Evolutionary conservation across 352 stramenopile genomes (phyloP).

Genomic region (Phytophthora citricola): DNA sequence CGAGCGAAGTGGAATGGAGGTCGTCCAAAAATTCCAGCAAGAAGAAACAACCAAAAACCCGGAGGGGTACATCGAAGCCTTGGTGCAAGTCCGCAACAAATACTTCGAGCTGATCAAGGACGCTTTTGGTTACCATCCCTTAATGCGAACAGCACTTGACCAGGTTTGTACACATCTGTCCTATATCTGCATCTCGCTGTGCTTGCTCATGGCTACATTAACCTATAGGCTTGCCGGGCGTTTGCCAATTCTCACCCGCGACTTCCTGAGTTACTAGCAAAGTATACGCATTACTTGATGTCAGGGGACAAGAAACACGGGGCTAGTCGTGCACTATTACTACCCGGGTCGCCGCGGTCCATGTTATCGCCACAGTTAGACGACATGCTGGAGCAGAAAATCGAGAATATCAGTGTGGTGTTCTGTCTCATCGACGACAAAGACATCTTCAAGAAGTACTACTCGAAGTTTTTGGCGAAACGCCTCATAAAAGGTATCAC

Average conservation of each 20-base stretch:
- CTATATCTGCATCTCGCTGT: neutral
- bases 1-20: constrained; percentile 75
- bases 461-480: constrained; percentile 86
- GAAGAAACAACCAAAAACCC: constrained; percentile 83
- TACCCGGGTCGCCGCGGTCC: constrained; percentile 31
- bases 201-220: neutral
- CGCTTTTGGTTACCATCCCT: constrained; percentile 80
- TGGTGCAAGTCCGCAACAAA: constrained; percentile 85
- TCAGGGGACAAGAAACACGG: constrained; percentile 66
- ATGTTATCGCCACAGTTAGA: constrained; percentile 37
- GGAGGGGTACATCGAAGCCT: constrained; percentile 85
- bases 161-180: constrained; percentile 49
- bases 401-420: constrained; percentile 83
- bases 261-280: constrained; percentile 81
- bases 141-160: constrained; percentile 86
- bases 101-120: constrained; percentile 88
- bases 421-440: constrained; percentile 92
- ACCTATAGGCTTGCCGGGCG: constrained; percentile 67
- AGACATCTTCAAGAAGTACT: constrained; percentile 91
- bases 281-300: constrained; percentile 89
- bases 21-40: constrained; percentile 83
- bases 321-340: constrained; percentile 25
- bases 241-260: constrained; percentile 87
- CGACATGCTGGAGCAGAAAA: constrained; percentile 77
- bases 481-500: constrained; percentile 81